Evolutionary conservation across 1,284 basidiomycete species (phyloP), one percentile per base, ranked within the genome.

Genomic region (Ustilago loliicola): DNA sequence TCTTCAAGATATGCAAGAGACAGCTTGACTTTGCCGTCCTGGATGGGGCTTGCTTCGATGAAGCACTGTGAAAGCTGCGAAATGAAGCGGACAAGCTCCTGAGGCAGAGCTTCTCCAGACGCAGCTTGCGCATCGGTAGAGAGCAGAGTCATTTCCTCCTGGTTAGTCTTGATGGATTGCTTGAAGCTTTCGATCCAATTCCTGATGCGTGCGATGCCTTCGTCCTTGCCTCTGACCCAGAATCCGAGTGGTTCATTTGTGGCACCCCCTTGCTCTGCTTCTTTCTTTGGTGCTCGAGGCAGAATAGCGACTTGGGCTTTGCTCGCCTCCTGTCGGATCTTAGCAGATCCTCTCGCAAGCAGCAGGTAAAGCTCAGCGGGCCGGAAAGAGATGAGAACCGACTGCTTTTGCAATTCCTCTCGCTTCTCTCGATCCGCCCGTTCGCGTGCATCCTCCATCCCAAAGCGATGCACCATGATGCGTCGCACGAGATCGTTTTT

Each of bases 381-480:
- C 0, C 68, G 63, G 23, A 75, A 74, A 15, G 36, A 9, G 25
- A 75, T 50, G 36, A 55, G 69, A 1, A 64, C 68, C 34, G 64
- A 53, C 23, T 58, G 57, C 52, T 64, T 72, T 19, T 67, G 54
- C 11, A 63, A 32, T n/a, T 74, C 76, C 53, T 71, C 76, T 0
- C 55, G 29, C 42, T 62, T 62, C 34, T 67, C 56, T 38, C 62
- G n/a, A 10, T 79, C 72, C 17, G 63, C 57, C 21, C 64, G 27
- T 27, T 79, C 72, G 3, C 47, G 34, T 9, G 62, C 56, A 42
- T 79, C 76, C 21, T 62, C 68, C 72, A 79, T 71, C n/a, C 68
- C 55, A 36, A 79, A 79, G 1, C 76, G 61, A 42, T 74, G 72
- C 0, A 74, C 25, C 72, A 79, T 74, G 65, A 79, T 74, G 1